A percentile compares a stretch with the other conserved stretches of the same genome.
These are phyloP conservation scores for Colletotrichum sp. DNA, from an alignment of 2,329 filamentous ascomycete genomes.

Conservation along the genomic window DNA sequence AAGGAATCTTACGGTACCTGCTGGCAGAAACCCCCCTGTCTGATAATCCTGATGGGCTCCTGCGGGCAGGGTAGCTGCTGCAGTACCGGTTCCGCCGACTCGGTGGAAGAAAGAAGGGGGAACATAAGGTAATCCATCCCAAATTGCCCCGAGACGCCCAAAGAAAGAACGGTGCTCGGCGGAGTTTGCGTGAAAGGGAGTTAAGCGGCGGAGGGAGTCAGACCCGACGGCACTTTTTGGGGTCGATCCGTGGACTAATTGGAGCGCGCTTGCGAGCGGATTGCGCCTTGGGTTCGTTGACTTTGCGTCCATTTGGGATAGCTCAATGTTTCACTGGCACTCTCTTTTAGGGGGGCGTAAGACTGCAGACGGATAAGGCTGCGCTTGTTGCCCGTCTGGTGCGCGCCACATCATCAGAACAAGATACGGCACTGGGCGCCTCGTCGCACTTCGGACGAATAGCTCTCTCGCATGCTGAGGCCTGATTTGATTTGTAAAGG, in stretches of 20 bases:
- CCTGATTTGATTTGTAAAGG: conserved; percentile 15
- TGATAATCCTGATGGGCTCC: not conserved
- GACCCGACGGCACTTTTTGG: not conserved
- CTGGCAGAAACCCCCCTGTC: not conserved
- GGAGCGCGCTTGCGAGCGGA: not conserved
- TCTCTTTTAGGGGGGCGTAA: not conserved
- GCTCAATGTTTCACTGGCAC: conserved; percentile 1
- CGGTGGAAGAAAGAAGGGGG: conserved; percentile 7
- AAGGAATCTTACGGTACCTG: not conserved
- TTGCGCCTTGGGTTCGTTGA: not conserved
- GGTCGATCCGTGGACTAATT: not conserved
- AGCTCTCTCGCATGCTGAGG: not conserved
- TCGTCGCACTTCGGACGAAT: conserved; percentile 1
- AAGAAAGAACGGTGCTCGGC: not conserved
- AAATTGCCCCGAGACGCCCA: not conserved
- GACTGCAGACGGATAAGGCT: conserved; percentile 21
- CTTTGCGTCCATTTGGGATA: not conserved
- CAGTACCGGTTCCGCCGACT: conserved; percentile 17
- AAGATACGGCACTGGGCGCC: not conserved
- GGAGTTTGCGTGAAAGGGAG: conserved; percentile 7
- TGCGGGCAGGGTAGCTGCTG: not conserved
- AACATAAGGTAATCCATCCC: not conserved
- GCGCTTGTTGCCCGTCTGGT: conserved; percentile 4
- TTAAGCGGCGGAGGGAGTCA: not conserved
- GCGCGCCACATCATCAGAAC: conserved; percentile 16